These are phyloP conservation scores for Coniophora puteana DNA, from an alignment of 1,284 basidiomycete species.

Conservation along the genomic window DNA sequence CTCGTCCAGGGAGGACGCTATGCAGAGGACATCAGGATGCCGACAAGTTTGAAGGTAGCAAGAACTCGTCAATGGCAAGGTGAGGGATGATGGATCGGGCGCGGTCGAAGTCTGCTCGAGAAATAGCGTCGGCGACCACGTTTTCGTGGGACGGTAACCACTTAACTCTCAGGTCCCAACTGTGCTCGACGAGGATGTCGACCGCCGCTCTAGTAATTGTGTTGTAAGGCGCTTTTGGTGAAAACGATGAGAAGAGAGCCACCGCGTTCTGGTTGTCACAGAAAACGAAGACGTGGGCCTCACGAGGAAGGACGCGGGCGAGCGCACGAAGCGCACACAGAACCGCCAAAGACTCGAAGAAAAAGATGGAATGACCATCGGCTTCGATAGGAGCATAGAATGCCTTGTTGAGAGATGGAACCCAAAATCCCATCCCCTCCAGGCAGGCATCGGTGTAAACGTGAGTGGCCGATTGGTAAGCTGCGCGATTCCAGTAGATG, in stretches of 20 bases:
- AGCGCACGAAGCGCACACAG: conserved; percentile 1
- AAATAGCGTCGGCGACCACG: conserved; percentile 22
- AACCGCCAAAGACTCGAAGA: neutral
- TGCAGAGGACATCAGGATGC: neutral
- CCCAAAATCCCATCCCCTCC: conserved; percentile 28
- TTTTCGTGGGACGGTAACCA: conserved; percentile 22
- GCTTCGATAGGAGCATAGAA: conserved; percentile 14
- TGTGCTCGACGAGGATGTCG: conserved; percentile 16
- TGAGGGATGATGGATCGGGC: neutral
- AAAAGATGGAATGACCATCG: neutral
- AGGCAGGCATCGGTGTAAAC: conserved; percentile 29
- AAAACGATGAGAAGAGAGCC: conserved; percentile 30
- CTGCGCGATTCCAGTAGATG: conserved; percentile 18
- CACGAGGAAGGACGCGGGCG: neutral
- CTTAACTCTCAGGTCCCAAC: conserved; percentile 21
- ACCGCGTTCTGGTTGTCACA: conserved; percentile 33
- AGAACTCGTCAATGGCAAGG: neutral
- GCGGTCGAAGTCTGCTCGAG: no score
- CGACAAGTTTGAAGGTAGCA: no score
- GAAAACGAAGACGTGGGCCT: conserved; percentile 15
- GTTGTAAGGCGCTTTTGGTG: conserved; percentile 24
- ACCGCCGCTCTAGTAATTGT: conserved; percentile 22
- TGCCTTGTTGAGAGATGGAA: conserved; percentile 12
- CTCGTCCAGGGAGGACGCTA: neutral
- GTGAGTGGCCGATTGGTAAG: conserved; percentile 22